These are phyloP conservation scores for Scleromitrula shiraiana DNA, from an alignment of 2,329 filamentous ascomycete species.

Conservation along the genomic window DNA sequence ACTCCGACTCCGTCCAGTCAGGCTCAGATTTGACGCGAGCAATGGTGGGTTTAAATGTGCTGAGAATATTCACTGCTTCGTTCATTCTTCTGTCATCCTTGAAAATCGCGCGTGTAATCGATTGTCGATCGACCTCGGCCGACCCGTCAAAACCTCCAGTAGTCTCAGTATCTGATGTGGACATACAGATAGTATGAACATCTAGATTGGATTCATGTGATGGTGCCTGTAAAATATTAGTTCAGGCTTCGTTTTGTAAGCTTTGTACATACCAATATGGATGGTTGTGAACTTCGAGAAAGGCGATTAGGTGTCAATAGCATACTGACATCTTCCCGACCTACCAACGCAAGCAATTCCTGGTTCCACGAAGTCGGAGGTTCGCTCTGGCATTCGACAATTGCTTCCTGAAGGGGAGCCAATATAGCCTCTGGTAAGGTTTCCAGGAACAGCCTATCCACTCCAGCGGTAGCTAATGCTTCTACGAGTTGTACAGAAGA, in stretches of 20 bases:
- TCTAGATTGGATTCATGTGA: conserved; percentile 65
- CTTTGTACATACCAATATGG: conserved; percentile 21
- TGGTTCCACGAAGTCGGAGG: conserved; percentile 71
- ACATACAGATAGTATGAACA: conserved; percentile 67
- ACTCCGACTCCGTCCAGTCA: conserved; percentile 75
- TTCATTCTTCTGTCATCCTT: conserved; percentile 82
- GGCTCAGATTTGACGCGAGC: conserved; percentile 70
- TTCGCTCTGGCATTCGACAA: conserved; percentile 74
- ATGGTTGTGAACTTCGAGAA: conserved; percentile 19
- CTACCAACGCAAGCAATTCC: conserved; percentile 65
- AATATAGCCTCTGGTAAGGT: conserved; percentile 81
- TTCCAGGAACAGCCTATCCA: conserved; percentile 62
- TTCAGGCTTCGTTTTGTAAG: neutral
- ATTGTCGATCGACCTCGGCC: conserved; percentile 74
- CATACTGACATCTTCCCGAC: conserved; percentile 71
- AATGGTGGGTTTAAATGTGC: conserved; percentile 70
- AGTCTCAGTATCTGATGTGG: conserved; percentile 47
- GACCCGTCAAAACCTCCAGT: conserved; percentile 63
- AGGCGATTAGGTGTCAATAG: conserved; percentile 46
- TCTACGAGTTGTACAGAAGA: conserved; percentile 60
- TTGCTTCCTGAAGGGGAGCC: conserved; percentile 72
- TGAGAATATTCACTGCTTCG: conserved; percentile 78
- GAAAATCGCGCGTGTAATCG: conserved; percentile 81
- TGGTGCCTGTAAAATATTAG: conserved; percentile 37
- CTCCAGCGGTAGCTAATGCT: conserved; percentile 61